These are phyloP conservation scores for Cercophora samala DNA, from an alignment of 495 filamentous ascomycete genomes.

Conservation along the genomic window DNA sequence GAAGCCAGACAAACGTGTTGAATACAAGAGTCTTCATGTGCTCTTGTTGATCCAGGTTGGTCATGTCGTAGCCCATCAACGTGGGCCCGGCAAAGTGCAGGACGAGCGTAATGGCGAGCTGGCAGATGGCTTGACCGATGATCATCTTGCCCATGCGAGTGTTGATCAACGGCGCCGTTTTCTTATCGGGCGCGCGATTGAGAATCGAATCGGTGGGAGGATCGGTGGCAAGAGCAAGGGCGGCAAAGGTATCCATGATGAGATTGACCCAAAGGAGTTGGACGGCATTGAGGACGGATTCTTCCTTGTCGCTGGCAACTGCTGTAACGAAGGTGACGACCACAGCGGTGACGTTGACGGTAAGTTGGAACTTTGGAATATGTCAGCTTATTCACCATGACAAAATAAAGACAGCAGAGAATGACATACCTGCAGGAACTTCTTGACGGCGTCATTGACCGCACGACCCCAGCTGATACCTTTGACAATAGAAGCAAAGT, in stretches of 20 bases:
- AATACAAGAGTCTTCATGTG: slow-evolving; percentile 73
- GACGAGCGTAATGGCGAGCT: slow-evolving; percentile 71
- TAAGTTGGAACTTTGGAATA: slow-evolving; percentile 72
- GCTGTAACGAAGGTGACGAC: slow-evolving; percentile 77
- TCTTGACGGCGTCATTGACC: slow-evolving; percentile 88
- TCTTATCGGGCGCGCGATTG: slow-evolving; percentile 72
- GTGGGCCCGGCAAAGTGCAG: slow-evolving; percentile 71
- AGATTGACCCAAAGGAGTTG: slow-evolving; percentile 91
- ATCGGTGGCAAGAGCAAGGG: slow-evolving; percentile 81
- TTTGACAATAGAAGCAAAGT: slow-evolving; percentile 82
- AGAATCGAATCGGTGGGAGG: slow-evolving; percentile 73
- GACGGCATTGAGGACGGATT: slow-evolving; percentile 78
- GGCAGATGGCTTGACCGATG: slow-evolving; percentile 77
- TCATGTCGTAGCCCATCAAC: slow-evolving; percentile 47
- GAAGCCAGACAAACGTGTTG: slow-evolving; percentile 96
- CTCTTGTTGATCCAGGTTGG: slow-evolving; percentile 25
- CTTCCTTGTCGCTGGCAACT: slow-evolving; percentile 61
- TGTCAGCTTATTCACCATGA: slow-evolving; percentile 5
- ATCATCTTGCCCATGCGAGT: slow-evolving; percentile 95
- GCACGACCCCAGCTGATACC: slow-evolving; percentile 87
- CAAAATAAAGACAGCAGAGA: too few species aligned
- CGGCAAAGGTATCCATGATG: slow-evolving; percentile 92
- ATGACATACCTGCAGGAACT: slow-evolving; percentile 68
- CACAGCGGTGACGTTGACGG: slow-evolving; percentile 87
- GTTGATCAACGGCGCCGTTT: slow-evolving; percentile 69